Percentiles rank a stretch among this genome's conserved stretches.
Evolutionary conservation across 768 basidiomycete genomes (phyloP).

Genomic region (Glaciozyma antarctica): DNA sequence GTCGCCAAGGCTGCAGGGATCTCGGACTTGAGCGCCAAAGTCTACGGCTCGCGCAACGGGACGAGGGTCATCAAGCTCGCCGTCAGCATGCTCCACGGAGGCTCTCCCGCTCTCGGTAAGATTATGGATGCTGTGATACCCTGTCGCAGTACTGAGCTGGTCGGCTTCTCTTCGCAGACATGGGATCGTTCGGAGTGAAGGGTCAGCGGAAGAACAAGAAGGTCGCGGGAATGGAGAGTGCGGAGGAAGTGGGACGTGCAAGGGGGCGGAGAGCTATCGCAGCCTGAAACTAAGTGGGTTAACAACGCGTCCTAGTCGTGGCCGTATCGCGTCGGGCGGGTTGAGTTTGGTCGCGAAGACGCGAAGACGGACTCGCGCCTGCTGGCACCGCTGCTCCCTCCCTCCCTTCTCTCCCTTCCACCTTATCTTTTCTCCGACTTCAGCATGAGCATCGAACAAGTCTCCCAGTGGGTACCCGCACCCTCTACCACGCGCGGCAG

Average conservation of each 20-base stretch:
- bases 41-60: slow-evolving; percentile 83
- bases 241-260: slow-evolving; percentile 21
- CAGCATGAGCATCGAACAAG: background rate
- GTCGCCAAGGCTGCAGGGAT: slow-evolving; percentile 89
- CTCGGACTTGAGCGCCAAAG: slow-evolving; percentile 87
- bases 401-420: too few relatives aligned
- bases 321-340: background rate
- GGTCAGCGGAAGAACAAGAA: slow-evolving; percentile 32
- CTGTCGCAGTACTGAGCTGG: too few relatives aligned
- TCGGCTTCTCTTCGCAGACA: slow-evolving; percentile 9
- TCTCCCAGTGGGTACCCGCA: background rate
- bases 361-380: too few relatives aligned
- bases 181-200: slow-evolving; percentile 28
- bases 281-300: background rate
- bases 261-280: slow-evolving; percentile 13
- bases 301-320: background rate
- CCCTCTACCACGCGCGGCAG: slow-evolving; percentile 14
- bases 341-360: background rate
- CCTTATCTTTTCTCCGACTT: too few relatives aligned
- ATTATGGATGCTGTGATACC: too few relatives aligned
- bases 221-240: slow-evolving; percentile 26
- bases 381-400: background rate
- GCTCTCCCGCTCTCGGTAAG: slow-evolving; percentile 60
- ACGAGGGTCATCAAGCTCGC: slow-evolving; percentile 77
- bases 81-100: slow-evolving; percentile 73